Conservation (phyloP, 257 asterid species). For the Linaria vulgaris region DNA sequence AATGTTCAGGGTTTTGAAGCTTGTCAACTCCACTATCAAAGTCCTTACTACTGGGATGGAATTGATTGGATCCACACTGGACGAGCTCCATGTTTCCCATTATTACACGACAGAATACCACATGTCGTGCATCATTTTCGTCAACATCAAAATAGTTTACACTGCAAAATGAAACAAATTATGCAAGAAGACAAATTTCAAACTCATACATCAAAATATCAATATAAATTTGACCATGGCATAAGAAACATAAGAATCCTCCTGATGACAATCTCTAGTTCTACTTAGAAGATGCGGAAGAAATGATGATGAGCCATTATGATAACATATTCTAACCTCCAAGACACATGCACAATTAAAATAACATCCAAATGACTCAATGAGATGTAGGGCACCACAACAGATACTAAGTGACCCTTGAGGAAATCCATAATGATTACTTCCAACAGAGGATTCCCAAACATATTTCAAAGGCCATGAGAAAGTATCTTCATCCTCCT, state of each 20-base stretch:
- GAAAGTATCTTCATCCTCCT: no score
- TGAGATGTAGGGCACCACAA: no score
- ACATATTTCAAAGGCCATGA: no score
- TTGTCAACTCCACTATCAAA: slow-evolving; percentile 92
- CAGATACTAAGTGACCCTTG: no score
- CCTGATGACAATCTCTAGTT: not conserved
- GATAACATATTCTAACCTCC: no score
- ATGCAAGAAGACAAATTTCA: not conserved
- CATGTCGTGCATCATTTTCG: slow-evolving; percentile 69
- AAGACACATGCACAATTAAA: no score
- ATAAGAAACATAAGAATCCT: not conserved
- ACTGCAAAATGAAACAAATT: slow-evolving; percentile 45
- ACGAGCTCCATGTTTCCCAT: slow-evolving; percentile 71
- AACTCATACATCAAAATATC: not conserved
- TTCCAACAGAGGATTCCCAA: no score
- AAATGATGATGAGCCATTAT: no score
- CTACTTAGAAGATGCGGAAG: no score
- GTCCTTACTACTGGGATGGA: slow-evolving; percentile 81
- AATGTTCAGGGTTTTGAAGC: slow-evolving; percentile 62
- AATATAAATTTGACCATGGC: not conserved
- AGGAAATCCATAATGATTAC: no score
- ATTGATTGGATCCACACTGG: slow-evolving; percentile 72
- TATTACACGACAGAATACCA: slow-evolving; percentile 59
- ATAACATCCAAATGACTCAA: no score
- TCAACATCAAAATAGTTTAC: slow-evolving; percentile 68